These are phyloP conservation scores for Apodospora peruviana DNA, from an alignment of 495 filamentous ascomycete genomes.

Conservation along the genomic window DNA sequence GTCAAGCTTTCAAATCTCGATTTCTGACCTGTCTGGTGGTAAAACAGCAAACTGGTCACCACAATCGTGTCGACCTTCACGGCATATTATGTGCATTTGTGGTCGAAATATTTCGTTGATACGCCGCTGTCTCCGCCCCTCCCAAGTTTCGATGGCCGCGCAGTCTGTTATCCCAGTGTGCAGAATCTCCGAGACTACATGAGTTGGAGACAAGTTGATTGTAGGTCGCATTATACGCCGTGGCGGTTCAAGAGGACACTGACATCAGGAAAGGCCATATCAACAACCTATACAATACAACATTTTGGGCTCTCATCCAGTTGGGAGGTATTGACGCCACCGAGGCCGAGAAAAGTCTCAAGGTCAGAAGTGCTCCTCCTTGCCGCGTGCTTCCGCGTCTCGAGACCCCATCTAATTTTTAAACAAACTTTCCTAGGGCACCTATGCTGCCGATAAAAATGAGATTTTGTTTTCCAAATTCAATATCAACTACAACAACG, in stretches of 20 bases:
- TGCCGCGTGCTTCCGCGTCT: too few relatives aligned
- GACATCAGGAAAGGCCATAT: slow-evolving; percentile 64
- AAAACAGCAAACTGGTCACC: slow-evolving; percentile 74
- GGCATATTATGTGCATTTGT: slow-evolving; percentile 79
- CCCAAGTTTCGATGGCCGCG: slow-evolving; percentile 87
- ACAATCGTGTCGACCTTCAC: slow-evolving; percentile 91
- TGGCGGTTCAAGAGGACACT: not conserved
- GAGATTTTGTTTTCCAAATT: slow-evolving; percentile 90
- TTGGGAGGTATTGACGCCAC: slow-evolving; percentile 66
- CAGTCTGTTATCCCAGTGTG: slow-evolving; percentile 76
- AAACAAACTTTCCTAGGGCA: slow-evolving; percentile 63
- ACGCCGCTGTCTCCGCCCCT: slow-evolving; percentile 63
- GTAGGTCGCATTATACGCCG: slow-evolving; percentile 43
- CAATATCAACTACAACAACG: slow-evolving; percentile 95
- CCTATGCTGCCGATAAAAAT: slow-evolving; percentile 81
- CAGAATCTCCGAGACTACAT: slow-evolving; percentile 86
- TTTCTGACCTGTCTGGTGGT: not conserved
- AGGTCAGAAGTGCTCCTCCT: too few relatives aligned
- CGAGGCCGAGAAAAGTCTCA: slow-evolving; percentile 73
- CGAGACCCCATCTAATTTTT: too few relatives aligned
- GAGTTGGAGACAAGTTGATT: slow-evolving; percentile 95
- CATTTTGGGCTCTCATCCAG: slow-evolving; percentile 85
- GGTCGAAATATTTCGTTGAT: slow-evolving; percentile 69
- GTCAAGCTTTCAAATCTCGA: too few relatives aligned
- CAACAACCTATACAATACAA: slow-evolving; percentile 97